Evolutionary conservation across 345 rosid species (phyloP).

Genomic region (Bruguiera parviflora): DNA sequence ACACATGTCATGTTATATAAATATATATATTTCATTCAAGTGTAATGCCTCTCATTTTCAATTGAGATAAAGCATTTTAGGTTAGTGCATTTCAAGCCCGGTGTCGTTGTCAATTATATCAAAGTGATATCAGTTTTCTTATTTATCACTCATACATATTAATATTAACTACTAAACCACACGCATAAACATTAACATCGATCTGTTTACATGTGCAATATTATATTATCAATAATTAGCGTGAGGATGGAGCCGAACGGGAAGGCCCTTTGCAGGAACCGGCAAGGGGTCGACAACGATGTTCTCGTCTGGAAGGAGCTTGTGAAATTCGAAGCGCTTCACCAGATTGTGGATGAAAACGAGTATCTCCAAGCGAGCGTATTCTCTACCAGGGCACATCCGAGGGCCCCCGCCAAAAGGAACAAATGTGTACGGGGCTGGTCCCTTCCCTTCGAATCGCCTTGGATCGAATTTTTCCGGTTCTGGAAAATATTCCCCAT

Average conservation of each 20-base stretch:
- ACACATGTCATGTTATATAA: too few species aligned
- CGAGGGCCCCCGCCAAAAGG: background rate
- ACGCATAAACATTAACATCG: too few species aligned
- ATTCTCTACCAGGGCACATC: background rate
- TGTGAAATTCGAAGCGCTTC: background rate
- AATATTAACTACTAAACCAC: too few species aligned
- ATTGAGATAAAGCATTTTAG: too few species aligned
- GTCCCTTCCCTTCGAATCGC: background rate
- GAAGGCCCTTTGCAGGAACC: background rate
- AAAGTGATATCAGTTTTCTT: too few species aligned
- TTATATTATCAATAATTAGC: too few species aligned
- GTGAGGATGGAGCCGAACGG: constrained; percentile 1
- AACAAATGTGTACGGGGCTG: background rate
- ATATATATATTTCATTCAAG: too few species aligned
- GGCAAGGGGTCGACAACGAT: background rate
- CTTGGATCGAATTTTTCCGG: constrained; percentile 8
- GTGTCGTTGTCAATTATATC: too few species aligned
- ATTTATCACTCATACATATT: too few species aligned
- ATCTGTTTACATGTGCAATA: too few species aligned
- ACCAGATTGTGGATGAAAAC: background rate
- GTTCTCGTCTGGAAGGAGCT: background rate
- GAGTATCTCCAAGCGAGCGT: background rate
- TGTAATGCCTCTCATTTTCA: too few species aligned
- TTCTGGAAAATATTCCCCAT: background rate
- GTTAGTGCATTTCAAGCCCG: too few species aligned